Evolutionary conservation across 495 filamentous ascomycete species (phyloP).

Genomic region (Bacidia gigantensis): DNA sequence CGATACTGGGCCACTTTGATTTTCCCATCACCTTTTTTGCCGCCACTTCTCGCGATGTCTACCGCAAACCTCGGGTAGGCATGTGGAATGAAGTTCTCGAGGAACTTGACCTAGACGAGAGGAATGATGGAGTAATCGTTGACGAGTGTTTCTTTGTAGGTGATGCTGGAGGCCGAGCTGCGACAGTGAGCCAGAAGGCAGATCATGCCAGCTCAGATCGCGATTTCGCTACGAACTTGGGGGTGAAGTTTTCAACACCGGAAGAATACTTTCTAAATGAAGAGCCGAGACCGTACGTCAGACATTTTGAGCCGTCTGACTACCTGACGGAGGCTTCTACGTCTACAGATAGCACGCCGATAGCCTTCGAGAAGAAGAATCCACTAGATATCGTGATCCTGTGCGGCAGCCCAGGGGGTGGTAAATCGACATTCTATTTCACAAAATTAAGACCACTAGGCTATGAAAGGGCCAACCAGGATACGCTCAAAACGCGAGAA

Average conservation of each 20-base stretch:
- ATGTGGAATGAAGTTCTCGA: slow-evolving; percentile 81
- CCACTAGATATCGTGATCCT: slow-evolving; percentile 66
- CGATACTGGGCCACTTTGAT: slow-evolving; percentile 56
- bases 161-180: slow-evolving; percentile 60
- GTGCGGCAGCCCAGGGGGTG: slow-evolving; percentile 75
- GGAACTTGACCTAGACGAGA: slow-evolving; percentile 50
- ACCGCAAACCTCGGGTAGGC: slow-evolving; percentile 72
- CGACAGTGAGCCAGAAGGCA: slow-evolving; percentile 24
- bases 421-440: slow-evolving; percentile 87
- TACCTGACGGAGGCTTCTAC: slow-evolving; percentile 29
- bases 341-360: slow-evolving; percentile 16
- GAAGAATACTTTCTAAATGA: slow-evolving; percentile 80
- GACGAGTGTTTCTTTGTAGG: slow-evolving; percentile 70
- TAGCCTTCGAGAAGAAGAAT: slow-evolving; percentile 46
- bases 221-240: slow-evolving; percentile 71
- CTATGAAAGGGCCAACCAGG: slow-evolving; percentile 83
- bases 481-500: slow-evolving; percentile 71
- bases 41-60: slow-evolving; percentile 64
- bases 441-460: slow-evolving; percentile 61
- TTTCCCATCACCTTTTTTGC: slow-evolving; percentile 74
- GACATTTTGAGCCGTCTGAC: slow-evolving; percentile 51
- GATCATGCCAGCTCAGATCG: slow-evolving; percentile 72
- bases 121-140: slow-evolving; percentile 43
- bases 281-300: slow-evolving; percentile 42
- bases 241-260: slow-evolving; percentile 68